Evolutionary conservation across 805 yeast genomes (phyloP), one percentile per base, ranked within the genome.

Genomic region (Wickerhamiella parazyma): DNA sequence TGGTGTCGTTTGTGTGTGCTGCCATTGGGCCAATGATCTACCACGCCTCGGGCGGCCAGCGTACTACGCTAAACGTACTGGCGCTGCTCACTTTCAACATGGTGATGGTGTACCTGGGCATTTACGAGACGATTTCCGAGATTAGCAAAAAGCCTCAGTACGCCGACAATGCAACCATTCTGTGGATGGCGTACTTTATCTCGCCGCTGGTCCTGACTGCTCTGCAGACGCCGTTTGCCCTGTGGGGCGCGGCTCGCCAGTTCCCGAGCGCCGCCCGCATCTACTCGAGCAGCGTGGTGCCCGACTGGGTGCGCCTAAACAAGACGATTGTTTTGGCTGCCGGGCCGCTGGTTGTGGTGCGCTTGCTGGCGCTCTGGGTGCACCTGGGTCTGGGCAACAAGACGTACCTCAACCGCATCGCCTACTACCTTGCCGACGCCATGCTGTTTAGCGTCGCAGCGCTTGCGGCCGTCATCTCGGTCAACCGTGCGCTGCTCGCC

Each of bases 291-390:
- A 38, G 49, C 7, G 49, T 52, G 6, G 54, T 52, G 12, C 58
- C 56, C 18, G 51, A 52, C 42, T 54, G 56, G 57, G 55, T 51
- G 34, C 49, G 49, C 37, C 50, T 54, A 12, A 56, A 53, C 49
- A 51, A 55, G 36, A 48, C 55, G 6, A 45, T 54, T 6, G 21
- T 44, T 11, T 47, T 53, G 25, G 55, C 54, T 6, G 34, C 51
- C 1, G 50, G 25, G 7, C 58, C 58, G 6, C 36, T 54, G n/a
- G 34, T 37, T 11, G 36, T 47, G 2, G 39, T 48, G 6, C 46
- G 41, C 39, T 2, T 49, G n/a, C 18, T 49, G 3, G 45, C 49
- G n/a, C 39, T 41, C 38, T 10, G 44, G 20, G 35, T 46, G 36
- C 48, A 49, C 45, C 14, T 6, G 36, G 6, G 33, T 3, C 22